Conservation (phyloP, 257 asterid species). For the Ocimum tenuiflorum region DNA sequence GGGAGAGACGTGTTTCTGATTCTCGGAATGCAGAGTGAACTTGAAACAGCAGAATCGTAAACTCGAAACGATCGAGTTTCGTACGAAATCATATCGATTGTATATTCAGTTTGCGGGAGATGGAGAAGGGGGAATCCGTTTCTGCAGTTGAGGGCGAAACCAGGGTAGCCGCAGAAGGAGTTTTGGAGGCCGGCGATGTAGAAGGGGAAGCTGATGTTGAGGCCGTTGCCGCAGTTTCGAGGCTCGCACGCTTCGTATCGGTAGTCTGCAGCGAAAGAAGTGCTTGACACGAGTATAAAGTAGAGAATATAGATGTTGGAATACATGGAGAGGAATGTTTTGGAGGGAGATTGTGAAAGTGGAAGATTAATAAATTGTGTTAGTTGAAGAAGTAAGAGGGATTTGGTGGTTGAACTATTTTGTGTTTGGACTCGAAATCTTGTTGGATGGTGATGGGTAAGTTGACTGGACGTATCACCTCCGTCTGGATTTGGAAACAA, state of each 20-base stretch:
- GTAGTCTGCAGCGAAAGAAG: slow-evolving; percentile 27
- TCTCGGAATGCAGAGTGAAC: not conserved
- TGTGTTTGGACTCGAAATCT: not conserved
- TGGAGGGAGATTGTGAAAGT: slow-evolving; percentile 22
- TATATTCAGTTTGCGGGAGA: slow-evolving; percentile 18
- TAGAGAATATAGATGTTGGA: slow-evolving; percentile 12
- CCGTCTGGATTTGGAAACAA: too few species aligned
- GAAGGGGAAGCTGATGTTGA: slow-evolving; percentile 54
- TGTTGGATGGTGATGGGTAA: not conserved
- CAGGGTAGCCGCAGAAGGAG: slow-evolving; percentile 44
- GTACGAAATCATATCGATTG: slow-evolving; percentile 33
- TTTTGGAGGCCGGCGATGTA: slow-evolving; percentile 26
- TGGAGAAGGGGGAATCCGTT: slow-evolving; percentile 30
- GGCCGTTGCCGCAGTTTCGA: slow-evolving; percentile 32
- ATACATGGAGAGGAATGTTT: not conserved
- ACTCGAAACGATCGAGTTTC: slow-evolving; percentile 15
- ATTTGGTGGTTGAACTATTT: not conserved
- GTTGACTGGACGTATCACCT: not conserved
- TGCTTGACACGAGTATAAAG: slow-evolving; percentile 17
- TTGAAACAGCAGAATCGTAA: slow-evolving; percentile 17
- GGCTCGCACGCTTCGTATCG: slow-evolving; percentile 37
- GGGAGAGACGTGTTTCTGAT: slow-evolving; percentile 27
- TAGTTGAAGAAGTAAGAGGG: not conserved
- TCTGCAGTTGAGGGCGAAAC: slow-evolving; percentile 33
- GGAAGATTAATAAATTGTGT: too few species aligned